A percentile compares a stretch with the other conserved stretches of the same genome.
Conservation (phyloP, 106 monocot genomes). For the Gastrodia elata region DNA sequence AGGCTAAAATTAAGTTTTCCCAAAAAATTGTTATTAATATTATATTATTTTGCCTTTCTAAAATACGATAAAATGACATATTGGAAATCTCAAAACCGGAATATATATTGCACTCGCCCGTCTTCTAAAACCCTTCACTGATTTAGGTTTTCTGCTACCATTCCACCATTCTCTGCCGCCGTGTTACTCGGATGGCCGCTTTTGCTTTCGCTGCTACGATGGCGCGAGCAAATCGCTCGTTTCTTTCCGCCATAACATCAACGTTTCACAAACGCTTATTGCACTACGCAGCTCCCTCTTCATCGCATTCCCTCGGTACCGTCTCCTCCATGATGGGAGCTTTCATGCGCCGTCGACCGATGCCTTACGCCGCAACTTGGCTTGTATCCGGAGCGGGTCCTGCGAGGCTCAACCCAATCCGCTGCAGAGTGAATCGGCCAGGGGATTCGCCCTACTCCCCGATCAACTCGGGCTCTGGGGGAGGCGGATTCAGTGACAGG, state of each 20-base stretch:
- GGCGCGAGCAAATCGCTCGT: neutral
- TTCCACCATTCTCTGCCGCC: neutral
- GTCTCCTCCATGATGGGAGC: neutral
- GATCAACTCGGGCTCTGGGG: slow-evolving; percentile 22
- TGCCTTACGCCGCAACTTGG: neutral
- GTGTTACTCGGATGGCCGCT: neutral
- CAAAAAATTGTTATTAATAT: no score
- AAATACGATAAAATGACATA: no score
- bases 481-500: slow-evolving; percentile 42
- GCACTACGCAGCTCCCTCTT: neutral
- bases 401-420: slow-evolving; percentile 14
- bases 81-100: no score
- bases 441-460: slow-evolving; percentile 45
- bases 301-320: neutral
- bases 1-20: no score
- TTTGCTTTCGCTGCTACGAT: neutral
- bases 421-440: slow-evolving; percentile 21
- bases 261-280: neutral
- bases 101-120: no score
- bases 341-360: neutral
- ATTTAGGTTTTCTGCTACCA: neutral
- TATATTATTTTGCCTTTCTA: no score
- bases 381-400: neutral
- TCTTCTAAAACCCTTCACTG: neutral
- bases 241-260: neutral